Evolutionary conservation across 331 rosid genomes (phyloP).

Genomic region (Cydonia oblonga): DNA sequence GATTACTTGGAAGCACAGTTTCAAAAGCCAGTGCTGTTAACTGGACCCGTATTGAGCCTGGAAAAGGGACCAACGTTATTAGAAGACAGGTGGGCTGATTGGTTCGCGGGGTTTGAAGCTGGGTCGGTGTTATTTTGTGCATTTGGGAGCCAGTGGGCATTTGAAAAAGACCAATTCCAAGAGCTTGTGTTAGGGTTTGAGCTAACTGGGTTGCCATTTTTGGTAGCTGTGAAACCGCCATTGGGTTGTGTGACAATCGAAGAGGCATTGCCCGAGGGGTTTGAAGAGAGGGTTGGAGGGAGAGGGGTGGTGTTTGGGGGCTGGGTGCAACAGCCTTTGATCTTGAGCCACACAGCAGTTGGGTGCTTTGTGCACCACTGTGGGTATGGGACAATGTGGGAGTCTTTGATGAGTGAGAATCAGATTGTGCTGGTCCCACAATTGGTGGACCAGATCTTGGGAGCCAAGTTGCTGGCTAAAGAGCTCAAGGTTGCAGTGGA

Average conservation of each 20-base stretch:
- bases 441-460: constrained; percentile 32
- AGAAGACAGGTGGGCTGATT: constrained; percentile 16
- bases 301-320: constrained; percentile 35
- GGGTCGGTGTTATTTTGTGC: constrained; percentile 32
- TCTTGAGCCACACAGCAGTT: constrained; percentile 28
- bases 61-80: not conserved
- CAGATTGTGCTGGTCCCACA: constrained; percentile 39
- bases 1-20: constrained; percentile 30
- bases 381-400: constrained; percentile 60
- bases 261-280: constrained; percentile 42
- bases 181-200: constrained; percentile 41
- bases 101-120: constrained; percentile 24
- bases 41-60: constrained; percentile 31
- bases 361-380: constrained; percentile 66
- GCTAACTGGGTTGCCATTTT: constrained; percentile 30
- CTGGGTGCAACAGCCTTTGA: constrained; percentile 50
- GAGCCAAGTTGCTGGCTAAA: constrained; percentile 28
- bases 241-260: constrained; percentile 24
- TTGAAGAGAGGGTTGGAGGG: constrained; percentile 33
- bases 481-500: constrained; percentile 39
- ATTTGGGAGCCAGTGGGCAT: constrained; percentile 36
- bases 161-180: constrained; percentile 38
- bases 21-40: constrained; percentile 19
- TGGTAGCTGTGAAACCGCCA: constrained; percentile 36
- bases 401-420: constrained; percentile 37